Conservation (phyloP, 805 yeast species). For the Ogataea parapolymorpha region DNA sequence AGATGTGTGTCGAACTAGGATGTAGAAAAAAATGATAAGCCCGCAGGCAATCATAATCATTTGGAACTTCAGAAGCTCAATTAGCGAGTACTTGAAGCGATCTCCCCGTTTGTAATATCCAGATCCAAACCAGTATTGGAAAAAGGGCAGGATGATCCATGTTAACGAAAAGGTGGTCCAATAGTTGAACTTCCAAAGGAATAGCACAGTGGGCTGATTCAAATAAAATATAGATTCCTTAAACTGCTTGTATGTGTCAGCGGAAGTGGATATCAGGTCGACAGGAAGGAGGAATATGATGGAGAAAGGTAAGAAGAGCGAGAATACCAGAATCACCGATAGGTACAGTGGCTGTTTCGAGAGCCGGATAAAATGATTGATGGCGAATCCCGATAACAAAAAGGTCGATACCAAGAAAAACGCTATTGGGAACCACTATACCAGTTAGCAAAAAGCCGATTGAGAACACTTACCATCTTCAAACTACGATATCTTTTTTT, state of each 20-base stretch:
- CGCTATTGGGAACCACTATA: constrained; percentile 27
- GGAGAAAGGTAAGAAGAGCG: constrained; percentile 73
- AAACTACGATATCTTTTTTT: neutral
- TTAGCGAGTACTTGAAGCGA: constrained; percentile 54
- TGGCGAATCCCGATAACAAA: constrained; percentile 32
- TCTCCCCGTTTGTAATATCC: constrained; percentile 54
- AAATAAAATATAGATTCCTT: constrained; percentile 41
- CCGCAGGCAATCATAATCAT: constrained; percentile 52
- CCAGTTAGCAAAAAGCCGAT: neutral
- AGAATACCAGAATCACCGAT: constrained; percentile 46
- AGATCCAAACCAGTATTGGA: constrained; percentile 70
- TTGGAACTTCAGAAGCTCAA: constrained; percentile 58
- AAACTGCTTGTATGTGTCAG: constrained; percentile 26
- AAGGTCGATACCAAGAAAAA: constrained; percentile 25
- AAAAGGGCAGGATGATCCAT: constrained; percentile 70
- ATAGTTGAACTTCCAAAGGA: constrained; percentile 70
- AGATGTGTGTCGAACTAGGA: constrained; percentile 38
- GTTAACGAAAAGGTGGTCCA: constrained; percentile 81
- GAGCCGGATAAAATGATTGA: constrained; percentile 36
- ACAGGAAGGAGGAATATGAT: constrained; percentile 71
- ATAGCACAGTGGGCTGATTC: constrained; percentile 43
- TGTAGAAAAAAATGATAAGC: constrained; percentile 53
- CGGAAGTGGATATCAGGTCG: constrained; percentile 59
- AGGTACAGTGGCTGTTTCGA: constrained; percentile 40
- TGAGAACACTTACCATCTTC: constrained; percentile 6